Percentiles rank a stretch among this genome's conserved stretches.
Evolutionary conservation across 2,329 filamentous ascomycete genomes (phyloP).

Genomic region (Leptosphaerulina australis): DNA sequence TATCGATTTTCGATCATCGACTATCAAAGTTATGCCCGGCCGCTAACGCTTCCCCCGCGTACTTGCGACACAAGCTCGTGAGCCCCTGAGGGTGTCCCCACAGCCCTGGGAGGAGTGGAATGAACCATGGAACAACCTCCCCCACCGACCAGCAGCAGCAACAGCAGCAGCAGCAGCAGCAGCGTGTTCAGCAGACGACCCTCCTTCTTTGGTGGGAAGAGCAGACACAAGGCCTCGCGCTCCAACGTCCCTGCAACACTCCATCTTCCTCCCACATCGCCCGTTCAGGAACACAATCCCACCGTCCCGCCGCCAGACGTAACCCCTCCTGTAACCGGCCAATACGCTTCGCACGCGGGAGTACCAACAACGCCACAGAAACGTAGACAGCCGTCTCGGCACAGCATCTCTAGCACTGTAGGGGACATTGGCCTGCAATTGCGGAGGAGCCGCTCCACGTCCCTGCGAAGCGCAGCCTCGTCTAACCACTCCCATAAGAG

Average conservation of each 20-base stretch:
- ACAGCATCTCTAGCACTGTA: slow-evolving; percentile 45
- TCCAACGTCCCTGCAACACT: slow-evolving; percentile 14
- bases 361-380: slow-evolving; percentile 34
- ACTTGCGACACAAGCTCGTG: background rate
- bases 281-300: background rate
- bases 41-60: background rate
- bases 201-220: slow-evolving; percentile 40
- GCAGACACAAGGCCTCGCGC: slow-evolving; percentile 19
- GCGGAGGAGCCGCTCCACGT: slow-evolving; percentile 49
- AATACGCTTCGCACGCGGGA: slow-evolving; percentile 29
- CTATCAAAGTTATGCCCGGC: background rate
- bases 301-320: slow-evolving; percentile 2
- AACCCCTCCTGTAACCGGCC: slow-evolving; percentile 18
- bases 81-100: background rate
- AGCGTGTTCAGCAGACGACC: slow-evolving; percentile 40
- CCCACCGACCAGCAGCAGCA: background rate
- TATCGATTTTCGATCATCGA: too few relatives aligned
- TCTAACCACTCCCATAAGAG: slow-evolving; percentile 39
- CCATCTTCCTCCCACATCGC: slow-evolving; percentile 4
- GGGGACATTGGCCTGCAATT: slow-evolving; percentile 49
- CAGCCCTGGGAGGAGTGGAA: background rate
- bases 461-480: slow-evolving; percentile 49
- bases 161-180: background rate
- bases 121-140: slow-evolving; percentile 22
- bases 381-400: slow-evolving; percentile 36